Conservation (phyloP, 1,284 basidiomycete species). For the Pyrrhoderma noxium region DNA sequence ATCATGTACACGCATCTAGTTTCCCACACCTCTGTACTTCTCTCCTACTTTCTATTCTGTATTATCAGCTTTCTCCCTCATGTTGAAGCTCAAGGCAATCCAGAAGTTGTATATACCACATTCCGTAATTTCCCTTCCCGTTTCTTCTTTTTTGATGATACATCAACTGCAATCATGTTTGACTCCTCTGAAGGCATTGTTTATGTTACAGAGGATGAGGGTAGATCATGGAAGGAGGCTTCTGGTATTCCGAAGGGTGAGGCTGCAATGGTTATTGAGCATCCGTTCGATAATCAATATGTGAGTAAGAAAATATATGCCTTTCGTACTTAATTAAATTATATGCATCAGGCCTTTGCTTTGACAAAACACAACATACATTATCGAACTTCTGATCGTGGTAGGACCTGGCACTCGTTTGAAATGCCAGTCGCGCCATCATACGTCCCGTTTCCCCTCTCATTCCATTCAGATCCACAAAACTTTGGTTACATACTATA, state of each 20-base stretch:
- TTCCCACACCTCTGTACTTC: too few species aligned
- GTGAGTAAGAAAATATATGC: slow-evolving; percentile 35
- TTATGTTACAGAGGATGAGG: slow-evolving; percentile 84
- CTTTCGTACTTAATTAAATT: slow-evolving; percentile 18
- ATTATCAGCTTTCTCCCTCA: slow-evolving; percentile 7
- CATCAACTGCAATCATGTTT: slow-evolving; percentile 77
- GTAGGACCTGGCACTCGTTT: slow-evolving; percentile 80
- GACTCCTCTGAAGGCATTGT: slow-evolving; percentile 66
- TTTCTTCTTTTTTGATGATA: slow-evolving; percentile 92
- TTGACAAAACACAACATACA: slow-evolving; percentile 66
- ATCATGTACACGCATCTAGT: too few species aligned
- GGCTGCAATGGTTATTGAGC: slow-evolving; percentile 73
- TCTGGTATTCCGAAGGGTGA: slow-evolving; percentile 58
- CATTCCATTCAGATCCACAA: slow-evolving; percentile 71
- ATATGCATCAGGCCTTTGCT: slow-evolving; percentile 63
- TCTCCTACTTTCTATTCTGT: too few species aligned
- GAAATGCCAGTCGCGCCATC: slow-evolving; percentile 58
- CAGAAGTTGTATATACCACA: slow-evolving; percentile 36
- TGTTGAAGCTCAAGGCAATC: slow-evolving; percentile 32
- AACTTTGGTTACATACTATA: slow-evolving; percentile 78
- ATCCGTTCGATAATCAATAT: slow-evolving; percentile 77
- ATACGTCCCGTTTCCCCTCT: slow-evolving; percentile 55
- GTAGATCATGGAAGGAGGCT: slow-evolving; percentile 62
- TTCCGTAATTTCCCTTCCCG: slow-evolving; percentile 75
- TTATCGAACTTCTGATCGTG: slow-evolving; percentile 81